Conservation (phyloP, 768 basidiomycete species). For the Chalciporus piperatus region DNA sequence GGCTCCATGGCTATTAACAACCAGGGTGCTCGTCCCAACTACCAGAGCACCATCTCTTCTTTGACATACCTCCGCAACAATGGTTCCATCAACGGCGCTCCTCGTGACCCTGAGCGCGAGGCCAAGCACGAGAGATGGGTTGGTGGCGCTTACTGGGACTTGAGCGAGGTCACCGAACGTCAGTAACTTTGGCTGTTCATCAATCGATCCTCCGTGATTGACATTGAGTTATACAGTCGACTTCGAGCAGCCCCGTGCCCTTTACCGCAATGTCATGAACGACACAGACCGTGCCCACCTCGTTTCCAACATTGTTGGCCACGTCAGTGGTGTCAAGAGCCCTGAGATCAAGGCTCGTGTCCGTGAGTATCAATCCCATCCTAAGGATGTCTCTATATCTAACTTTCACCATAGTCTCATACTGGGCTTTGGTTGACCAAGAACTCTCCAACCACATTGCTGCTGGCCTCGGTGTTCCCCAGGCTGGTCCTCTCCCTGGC, state of each 20-base stretch:
- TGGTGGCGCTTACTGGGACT: constrained; percentile 63
- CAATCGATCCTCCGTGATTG: no score
- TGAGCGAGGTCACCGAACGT: constrained; percentile 72
- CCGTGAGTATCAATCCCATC: constrained; percentile 9
- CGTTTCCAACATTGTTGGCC: constrained; percentile 63
- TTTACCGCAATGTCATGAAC: constrained; percentile 68
- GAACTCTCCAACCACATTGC: constrained; percentile 74
- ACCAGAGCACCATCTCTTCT: constrained; percentile 74
- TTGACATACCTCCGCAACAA: constrained; percentile 56
- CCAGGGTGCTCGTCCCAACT: constrained; percentile 86
- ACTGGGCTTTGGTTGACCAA: constrained; percentile 79
- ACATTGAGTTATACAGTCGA: constrained; percentile 39
- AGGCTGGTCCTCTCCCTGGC: constrained; percentile 53
- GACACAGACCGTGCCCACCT: constrained; percentile 58
- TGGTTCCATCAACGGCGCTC: constrained; percentile 42
- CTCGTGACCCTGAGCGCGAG: constrained; percentile 37
- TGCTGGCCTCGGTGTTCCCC: constrained; percentile 60
- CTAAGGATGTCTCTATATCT: no score
- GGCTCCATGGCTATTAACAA: constrained; percentile 66
- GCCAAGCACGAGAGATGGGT: constrained; percentile 72
- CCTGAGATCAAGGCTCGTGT: constrained; percentile 58
- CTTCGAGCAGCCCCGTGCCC: constrained; percentile 77
- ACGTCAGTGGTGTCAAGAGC: constrained; percentile 62
- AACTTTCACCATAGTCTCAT: constrained; percentile 38
- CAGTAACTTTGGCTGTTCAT: no score